A percentile compares a stretch with the other conserved stretches of the same genome.
These are phyloP conservation scores for Calocybe indica DNA, from an alignment of 768 basidiomycete species.

Conservation along the genomic window DNA sequence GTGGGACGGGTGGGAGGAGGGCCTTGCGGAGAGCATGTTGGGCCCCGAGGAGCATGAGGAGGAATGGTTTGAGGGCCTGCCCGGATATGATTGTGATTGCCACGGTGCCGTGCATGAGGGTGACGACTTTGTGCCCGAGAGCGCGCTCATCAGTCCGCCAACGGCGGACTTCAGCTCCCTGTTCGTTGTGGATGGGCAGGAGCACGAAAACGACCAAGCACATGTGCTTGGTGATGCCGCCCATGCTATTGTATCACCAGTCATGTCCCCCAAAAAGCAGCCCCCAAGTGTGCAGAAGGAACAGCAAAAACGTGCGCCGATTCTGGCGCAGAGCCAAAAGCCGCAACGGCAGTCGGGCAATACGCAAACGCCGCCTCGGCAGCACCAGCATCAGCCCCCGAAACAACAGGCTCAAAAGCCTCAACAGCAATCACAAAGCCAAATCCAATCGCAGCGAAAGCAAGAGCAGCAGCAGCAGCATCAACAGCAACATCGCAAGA, in stretches of 20 bases:
- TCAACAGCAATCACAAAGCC: not conserved
- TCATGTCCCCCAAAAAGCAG: not conserved
- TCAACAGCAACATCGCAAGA: too few relatives aligned
- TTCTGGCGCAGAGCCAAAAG: too few relatives aligned
- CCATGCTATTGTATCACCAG: constrained; percentile 5
- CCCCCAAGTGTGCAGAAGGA: not conserved
- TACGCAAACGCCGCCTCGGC: too few relatives aligned
- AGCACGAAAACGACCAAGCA: too few relatives aligned
- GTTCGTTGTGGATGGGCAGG: too few relatives aligned
- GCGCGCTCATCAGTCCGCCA: constrained; percentile 16
- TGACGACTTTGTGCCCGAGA: constrained; percentile 11
- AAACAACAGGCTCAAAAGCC: not conserved
- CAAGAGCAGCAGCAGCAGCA: constrained; percentile 20
- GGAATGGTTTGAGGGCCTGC: constrained; percentile 55
- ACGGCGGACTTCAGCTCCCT: constrained; percentile 2
- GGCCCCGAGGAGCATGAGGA: constrained; percentile 67
- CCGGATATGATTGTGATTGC: too few relatives aligned
- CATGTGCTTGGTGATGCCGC: not conserved
- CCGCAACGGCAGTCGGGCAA: too few relatives aligned
- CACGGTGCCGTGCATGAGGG: too few relatives aligned
- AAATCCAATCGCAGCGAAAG: constrained; percentile 18
- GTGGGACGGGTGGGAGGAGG: constrained; percentile 93
- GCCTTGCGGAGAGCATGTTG: constrained; percentile 67
- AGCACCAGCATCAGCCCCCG: not conserved
- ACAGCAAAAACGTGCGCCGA: too few relatives aligned